Base-by-base conservation (phyloP, 441 rosid species). In the Erysimum pusillum region DNA sequence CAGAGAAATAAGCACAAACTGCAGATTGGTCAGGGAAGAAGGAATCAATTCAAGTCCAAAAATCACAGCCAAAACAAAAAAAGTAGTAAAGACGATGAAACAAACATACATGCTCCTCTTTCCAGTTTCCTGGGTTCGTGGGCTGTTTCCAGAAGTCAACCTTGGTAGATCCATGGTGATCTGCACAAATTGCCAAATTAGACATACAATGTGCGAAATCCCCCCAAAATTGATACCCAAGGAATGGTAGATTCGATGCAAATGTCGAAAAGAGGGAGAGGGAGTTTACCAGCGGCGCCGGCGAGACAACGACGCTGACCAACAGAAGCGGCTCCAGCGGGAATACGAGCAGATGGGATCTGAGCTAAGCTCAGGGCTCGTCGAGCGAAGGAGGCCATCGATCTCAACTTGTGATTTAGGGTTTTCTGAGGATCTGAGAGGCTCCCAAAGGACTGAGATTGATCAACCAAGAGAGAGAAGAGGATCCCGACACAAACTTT, bases 91-190 rank as follows among this genome's bases (percentile, higher is more conserved):
- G 9, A 69, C 25, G 15, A 59, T 9, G n/a, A n/a, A n/a, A n/a
- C 49, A 38, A 6, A 85, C 91, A 83, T 41, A 93, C 99, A 51
- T 93, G 97, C 83, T 95, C 98, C 75, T 93, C 97, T 84, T 95
- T 95, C 99, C 98, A 95, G 74, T 85, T 87, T 41, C 96, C 82
- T 39, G 98, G 99, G 79, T 75, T 93, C 94, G 79, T 84, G 10
- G 96, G 97, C 56, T 90, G 94, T 76, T 87, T 77, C 98, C 99
- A 92, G 78, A 82, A 81, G 78, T 91, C 87, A 70, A 93, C 77
- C 87, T 85, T 95, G 15, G 90, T 83, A 56, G 93, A 86, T 44
- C 96, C 97, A 82, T 91, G 97, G 85, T 87, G 96, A 83, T 91
- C 99, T 92, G 85, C 82, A 12, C 65, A 44, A 53, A 36, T 8